Base-by-base conservation (phyloP, 139 green algal species). In the Chlamydomonas sp. region DNA sequence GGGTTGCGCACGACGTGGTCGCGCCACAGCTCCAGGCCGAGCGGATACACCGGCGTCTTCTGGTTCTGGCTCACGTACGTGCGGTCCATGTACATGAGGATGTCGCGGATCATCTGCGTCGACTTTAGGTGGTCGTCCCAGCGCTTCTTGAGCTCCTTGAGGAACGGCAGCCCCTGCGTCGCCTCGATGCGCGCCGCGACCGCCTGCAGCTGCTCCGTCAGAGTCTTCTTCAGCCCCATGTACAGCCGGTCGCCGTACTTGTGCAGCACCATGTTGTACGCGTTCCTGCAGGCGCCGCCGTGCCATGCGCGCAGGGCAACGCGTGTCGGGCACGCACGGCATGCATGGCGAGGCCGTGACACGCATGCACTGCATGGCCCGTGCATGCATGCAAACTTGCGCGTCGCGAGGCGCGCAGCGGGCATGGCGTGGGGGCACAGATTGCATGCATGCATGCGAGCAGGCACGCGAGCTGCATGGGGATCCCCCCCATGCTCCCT, bases 81-180 rank as follows among this genome's bases (percentile, higher is more conserved):
- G n/a, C 93, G 82, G 77, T 99, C 94, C 93, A 99, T 97, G 83
- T 99, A 98, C 86, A 98, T 98, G 35, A 99, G 85, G 61, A 99
- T 97, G 84, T 98, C 95, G 0, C 92, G 76, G 58, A 98, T 95
- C 87, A 97, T 97, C 60, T 95, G 86, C 63, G 96, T 91, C 38
- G 79, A 88, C 76, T 97, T 97, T 74, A 90, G 90, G 82, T 99
- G 92, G 29, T 91, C 80, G 35, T 91, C 82, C 91, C 92, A 99
- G 30, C 85, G 80, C 30, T 74, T 47, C 38, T 92, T 87, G n/a
- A 98, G 78, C 70, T 95, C 91, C 31, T 76, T 74, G 22, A 98
- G 78, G 62, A 99, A 97, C 2, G 79, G 69, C 35, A 86, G 76
- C 1, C 88, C 91, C 54, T 92, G 81, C 5, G 77, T 75, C 0